These are phyloP conservation scores for Pythium utonaiense DNA, from an alignment of 352 stramenopile species.

Conservation along the genomic window DNA sequence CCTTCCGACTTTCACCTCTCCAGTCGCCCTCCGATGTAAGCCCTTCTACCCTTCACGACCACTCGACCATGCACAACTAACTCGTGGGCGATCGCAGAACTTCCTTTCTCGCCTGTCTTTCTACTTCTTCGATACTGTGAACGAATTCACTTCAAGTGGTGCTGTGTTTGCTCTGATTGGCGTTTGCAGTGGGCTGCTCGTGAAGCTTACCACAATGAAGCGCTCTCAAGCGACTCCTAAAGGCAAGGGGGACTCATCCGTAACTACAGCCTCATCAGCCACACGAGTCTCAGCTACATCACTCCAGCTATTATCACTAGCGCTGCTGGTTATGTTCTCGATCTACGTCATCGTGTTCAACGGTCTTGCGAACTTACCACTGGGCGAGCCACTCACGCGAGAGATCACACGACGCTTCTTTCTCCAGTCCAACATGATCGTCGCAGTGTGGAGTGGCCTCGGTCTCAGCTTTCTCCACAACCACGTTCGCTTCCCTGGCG, in stretches of 20 bases:
- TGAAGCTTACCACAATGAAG: no score
- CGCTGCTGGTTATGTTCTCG: conserved; percentile 46
- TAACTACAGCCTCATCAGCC: no score
- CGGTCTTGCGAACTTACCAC: conserved; percentile 88
- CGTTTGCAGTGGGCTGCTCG: background rate
- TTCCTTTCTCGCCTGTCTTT: conserved; percentile 24
- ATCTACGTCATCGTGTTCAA: conserved; percentile 92
- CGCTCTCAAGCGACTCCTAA: no score
- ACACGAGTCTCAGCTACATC: background rate
- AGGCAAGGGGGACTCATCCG: no score
- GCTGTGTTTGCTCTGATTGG: conserved; percentile 24
- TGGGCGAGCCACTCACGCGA: conserved; percentile 80
- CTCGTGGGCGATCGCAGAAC: conserved; percentile 9
- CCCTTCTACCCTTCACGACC: background rate
- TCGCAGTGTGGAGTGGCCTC: conserved; percentile 77
- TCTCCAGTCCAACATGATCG: conserved; percentile 89
- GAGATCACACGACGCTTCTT: conserved; percentile 89
- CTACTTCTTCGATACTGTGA: conserved; percentile 27
- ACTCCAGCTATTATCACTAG: background rate
- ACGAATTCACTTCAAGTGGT: conserved; percentile 28
- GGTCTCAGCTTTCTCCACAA: conserved; percentile 29
- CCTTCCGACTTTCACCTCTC: conserved; percentile 85
- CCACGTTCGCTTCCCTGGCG: background rate
- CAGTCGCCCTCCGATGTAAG: conserved; percentile 31
- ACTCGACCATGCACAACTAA: background rate